Conservation (phyloP, 345 rosid species). For the Syzygium aromaticum region DNA sequence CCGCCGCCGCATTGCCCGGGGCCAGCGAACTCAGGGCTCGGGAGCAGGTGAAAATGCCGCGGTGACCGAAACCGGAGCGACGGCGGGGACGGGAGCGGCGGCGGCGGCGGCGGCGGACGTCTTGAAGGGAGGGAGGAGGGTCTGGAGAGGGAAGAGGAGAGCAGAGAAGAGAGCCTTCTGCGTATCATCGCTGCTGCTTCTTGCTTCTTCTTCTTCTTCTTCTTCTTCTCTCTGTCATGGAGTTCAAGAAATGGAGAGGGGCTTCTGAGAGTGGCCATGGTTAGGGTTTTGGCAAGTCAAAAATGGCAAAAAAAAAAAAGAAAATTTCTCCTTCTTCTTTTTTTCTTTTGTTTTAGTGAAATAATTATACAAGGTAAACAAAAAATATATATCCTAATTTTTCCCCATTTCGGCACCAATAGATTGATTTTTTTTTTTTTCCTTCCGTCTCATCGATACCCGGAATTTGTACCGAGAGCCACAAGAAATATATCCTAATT, state of each 20-base stretch:
- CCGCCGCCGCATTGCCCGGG: not conserved
- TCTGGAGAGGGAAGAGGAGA: slow-evolving; percentile 19
- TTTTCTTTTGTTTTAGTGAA: too few species aligned
- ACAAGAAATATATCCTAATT: too few species aligned
- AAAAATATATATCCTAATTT: too few species aligned
- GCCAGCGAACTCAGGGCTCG: not conserved
- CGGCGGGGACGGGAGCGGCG: not conserved
- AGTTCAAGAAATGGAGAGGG: not conserved
- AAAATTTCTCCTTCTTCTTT: not conserved
- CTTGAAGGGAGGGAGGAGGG: slow-evolving; percentile 7
- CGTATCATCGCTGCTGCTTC: slow-evolving; percentile 12
- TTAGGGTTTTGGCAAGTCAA: not conserved
- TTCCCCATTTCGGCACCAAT: too few species aligned
- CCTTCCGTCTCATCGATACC: too few species aligned
- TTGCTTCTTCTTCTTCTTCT: too few species aligned
- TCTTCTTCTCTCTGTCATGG: not conserved
- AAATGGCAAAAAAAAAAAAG: not conserved
- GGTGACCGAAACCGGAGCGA: not conserved
- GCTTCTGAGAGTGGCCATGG: not conserved
- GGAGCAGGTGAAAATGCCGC: slow-evolving; percentile 7
- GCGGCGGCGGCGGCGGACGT: slow-evolving; percentile 11
- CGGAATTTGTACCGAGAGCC: too few species aligned
- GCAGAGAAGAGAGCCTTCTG: slow-evolving; percentile 39
- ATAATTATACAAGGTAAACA: too few species aligned
- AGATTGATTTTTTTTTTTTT: too few species aligned